Percentiles rank a stretch among this genome's conserved stretches.
Conservation (phyloP, 2,329 filamentous ascomycete species). For the Phaeosphaeriaceae sp. region DNA sequence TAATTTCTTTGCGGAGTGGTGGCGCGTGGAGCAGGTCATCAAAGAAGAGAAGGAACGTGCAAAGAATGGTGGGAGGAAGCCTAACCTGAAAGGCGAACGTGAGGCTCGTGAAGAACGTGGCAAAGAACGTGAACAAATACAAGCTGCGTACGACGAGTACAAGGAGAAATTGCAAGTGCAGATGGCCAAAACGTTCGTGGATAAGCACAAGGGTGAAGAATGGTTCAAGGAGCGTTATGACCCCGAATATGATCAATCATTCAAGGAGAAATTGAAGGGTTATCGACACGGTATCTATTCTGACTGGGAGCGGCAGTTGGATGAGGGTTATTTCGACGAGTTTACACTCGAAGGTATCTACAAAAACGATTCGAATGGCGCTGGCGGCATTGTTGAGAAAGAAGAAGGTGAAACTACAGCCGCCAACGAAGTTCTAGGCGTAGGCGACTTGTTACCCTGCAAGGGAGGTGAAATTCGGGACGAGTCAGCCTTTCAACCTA, state of each 20-base stretch:
- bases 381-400: conserved; percentile 85
- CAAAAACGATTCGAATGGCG: conserved; percentile 89
- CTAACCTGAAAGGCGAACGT: conserved; percentile 67
- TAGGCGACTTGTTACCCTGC: conserved; percentile 86
- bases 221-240: conserved; percentile 98
- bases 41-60: conserved; percentile 79
- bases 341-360: conserved; percentile 94
- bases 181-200: conserved; percentile 89
- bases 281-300: conserved; percentile 79
- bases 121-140: conserved; percentile 79
- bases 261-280: conserved; percentile 77
- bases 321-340: conserved; percentile 86
- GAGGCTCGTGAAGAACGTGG: conserved; percentile 76
- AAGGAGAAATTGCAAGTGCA: conserved; percentile 69
- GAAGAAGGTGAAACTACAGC: conserved; percentile 94
- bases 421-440: conserved; percentile 88
- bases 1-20: conserved; percentile 87
- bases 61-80: conserved; percentile 71
- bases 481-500: conserved; percentile 86
- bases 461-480: conserved; percentile 87
- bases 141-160: conserved; percentile 70
- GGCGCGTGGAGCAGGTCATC: conserved; percentile 80
- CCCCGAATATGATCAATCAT: conserved; percentile 76
- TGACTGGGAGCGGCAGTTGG: conserved; percentile 89
- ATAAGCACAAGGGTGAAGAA: conserved; percentile 91